Evolutionary conservation across 2,329 filamentous ascomycete genomes (phyloP).

Genomic region (Dryadomyces quercivorus): DNA sequence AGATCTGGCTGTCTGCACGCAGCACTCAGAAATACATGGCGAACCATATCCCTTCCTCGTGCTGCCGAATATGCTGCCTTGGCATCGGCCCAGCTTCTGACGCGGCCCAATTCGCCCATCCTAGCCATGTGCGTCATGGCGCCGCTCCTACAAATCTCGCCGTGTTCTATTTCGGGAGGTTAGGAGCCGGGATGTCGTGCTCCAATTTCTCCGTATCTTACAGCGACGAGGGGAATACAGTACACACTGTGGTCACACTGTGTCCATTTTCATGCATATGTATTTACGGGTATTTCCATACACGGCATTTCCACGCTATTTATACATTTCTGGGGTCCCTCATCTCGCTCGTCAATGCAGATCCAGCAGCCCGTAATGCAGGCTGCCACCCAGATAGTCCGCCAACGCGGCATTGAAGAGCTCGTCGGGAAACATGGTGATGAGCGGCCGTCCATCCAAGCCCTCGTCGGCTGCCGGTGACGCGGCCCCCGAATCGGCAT

Average conservation of each 20-base stretch:
- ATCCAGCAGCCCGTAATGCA: constrained; percentile 12
- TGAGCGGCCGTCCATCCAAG: background rate
- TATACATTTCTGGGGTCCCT: too few relatives aligned
- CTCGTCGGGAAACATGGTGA: constrained; percentile 11
- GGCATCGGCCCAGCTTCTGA: too few relatives aligned
- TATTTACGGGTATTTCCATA: too few relatives aligned
- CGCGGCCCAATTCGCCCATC: background rate
- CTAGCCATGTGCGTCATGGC: background rate
- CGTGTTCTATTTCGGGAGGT: background rate
- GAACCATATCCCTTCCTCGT: too few relatives aligned
- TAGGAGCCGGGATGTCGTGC: background rate
- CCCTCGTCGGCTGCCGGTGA: background rate
- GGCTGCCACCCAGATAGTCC: constrained; percentile 11
- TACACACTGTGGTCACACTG: too few relatives aligned
- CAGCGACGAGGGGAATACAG: too few relatives aligned
- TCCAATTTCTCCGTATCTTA: background rate
- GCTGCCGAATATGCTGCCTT: too few relatives aligned
- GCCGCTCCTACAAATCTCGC: background rate
- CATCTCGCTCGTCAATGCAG: background rate
- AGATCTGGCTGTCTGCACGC: too few relatives aligned
- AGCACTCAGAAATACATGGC: too few relatives aligned
- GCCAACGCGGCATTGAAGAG: constrained; percentile 14
- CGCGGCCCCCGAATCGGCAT: background rate
- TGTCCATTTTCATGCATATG: background rate
- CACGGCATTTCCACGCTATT: too few relatives aligned